Evolutionary conservation across 257 asterid genomes (phyloP).

Genomic region (Cynanchum wilfordii): DNA sequence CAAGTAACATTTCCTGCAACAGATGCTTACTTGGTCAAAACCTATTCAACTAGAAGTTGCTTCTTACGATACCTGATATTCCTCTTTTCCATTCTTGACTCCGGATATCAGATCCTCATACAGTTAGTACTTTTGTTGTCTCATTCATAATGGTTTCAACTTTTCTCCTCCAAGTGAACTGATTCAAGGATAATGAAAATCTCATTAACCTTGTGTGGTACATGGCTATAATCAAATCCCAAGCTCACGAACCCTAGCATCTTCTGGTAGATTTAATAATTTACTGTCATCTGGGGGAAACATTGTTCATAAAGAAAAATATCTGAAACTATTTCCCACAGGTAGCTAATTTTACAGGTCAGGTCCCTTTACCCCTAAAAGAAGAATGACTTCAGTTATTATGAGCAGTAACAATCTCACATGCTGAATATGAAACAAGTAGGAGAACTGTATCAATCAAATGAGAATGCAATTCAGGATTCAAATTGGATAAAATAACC

Average conservation of each 20-base stretch:
- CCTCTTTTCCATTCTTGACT: not conserved
- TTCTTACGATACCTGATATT: not conserved
- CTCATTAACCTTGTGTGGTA: not conserved
- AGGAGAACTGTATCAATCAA: not conserved
- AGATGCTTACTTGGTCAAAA: not conserved
- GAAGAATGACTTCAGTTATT: not conserved
- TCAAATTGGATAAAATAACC: not conserved
- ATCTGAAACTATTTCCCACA: not conserved
- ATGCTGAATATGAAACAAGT: not conserved
- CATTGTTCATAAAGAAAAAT: not conserved
- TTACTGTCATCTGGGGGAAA: not conserved
- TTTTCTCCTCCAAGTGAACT: not conserved
- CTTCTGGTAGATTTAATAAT: not conserved
- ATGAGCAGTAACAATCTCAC: not conserved
- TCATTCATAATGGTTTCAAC: not conserved
- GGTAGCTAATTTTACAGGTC: not conserved
- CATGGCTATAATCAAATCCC: not conserved
- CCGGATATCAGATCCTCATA: not conserved
- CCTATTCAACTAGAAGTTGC: conserved; percentile 4
- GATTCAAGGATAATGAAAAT: not conserved
- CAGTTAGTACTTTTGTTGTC: not conserved
- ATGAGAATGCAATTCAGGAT: not conserved
- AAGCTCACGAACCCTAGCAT: not conserved
- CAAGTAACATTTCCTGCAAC: not conserved
- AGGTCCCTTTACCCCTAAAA: conserved; percentile 4